Conservation (phyloP, 176 grass and related monocot genomes). For the Typha latifolia region DNA sequence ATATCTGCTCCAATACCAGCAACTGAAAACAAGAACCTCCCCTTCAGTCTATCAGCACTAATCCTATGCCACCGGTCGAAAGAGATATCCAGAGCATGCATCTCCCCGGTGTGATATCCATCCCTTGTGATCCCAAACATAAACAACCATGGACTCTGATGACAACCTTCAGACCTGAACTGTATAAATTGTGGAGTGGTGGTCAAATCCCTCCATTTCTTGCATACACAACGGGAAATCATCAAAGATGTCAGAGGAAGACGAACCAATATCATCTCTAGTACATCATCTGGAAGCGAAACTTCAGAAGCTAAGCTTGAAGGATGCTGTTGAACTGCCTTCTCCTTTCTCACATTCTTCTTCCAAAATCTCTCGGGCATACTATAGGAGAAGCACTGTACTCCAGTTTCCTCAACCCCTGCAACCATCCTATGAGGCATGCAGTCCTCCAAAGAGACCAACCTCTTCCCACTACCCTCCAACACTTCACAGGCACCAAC, state of each 20-base stretch:
- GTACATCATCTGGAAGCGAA: constrained; percentile 63
- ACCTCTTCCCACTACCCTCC: constrained; percentile 27
- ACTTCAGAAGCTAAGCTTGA: constrained; percentile 9
- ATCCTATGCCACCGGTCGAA: constrained; percentile 47
- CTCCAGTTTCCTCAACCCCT: constrained; percentile 8
- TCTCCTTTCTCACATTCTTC: constrained; percentile 12
- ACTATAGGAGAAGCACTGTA: constrained; percentile 37
- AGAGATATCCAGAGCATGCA: constrained; percentile 70
- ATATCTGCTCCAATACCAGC: constrained; percentile 44
- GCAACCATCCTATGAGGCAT: constrained; percentile 11
- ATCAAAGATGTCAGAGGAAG: constrained; percentile 66
- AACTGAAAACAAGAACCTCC: constrained; percentile 57
- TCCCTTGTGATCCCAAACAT: constrained; percentile 51
- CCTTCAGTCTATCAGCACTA: constrained; percentile 24
- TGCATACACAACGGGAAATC: constrained; percentile 65
- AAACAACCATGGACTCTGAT: constrained; percentile 57
- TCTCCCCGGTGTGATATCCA: constrained; percentile 35
- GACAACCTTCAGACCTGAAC: constrained; percentile 24
- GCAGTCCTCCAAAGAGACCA: constrained; percentile 13
- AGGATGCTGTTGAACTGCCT: constrained; percentile 2
- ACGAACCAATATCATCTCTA: constrained; percentile 65
- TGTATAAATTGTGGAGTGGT: constrained; percentile 49
- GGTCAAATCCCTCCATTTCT: constrained; percentile 71
- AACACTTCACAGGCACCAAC: constrained; percentile 71
- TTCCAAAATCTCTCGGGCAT: constrained; percentile 12